A percentile compares a stretch with the other conserved stretches of the same genome.
Evolutionary conservation across 2,329 filamentous ascomycete species (phyloP).

Genomic region (Dothistroma pini): DNA sequence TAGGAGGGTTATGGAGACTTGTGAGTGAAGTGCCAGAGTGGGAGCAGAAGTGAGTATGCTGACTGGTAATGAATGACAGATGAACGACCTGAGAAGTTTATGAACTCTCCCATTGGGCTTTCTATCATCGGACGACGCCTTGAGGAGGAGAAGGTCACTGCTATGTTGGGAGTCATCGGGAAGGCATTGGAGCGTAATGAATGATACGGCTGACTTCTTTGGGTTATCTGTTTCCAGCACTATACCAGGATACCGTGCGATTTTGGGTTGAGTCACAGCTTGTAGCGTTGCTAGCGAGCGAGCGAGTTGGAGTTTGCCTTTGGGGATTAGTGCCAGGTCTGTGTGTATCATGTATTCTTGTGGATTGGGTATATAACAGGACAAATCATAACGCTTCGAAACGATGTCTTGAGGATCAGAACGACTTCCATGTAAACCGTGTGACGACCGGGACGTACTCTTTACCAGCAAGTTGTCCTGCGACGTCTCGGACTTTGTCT

Average conservation of each 20-base stretch:
- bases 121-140: constrained; percentile 54
- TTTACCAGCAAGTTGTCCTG: background rate
- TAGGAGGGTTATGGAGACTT: constrained; percentile 11
- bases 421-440: background rate
- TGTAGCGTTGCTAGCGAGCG: background rate
- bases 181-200: constrained; percentile 8
- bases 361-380: background rate
- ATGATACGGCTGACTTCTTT: background rate
- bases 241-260: background rate
- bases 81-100: constrained; percentile 41
- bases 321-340: background rate
- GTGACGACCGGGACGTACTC: background rate
- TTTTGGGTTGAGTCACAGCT: background rate
- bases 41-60: background rate
- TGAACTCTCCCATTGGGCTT: constrained; percentile 49
- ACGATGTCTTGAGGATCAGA: background rate
- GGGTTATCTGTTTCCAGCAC: background rate
- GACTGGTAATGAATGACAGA: background rate
- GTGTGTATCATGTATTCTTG: background rate
- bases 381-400: background rate
- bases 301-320: background rate
- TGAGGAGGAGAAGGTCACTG: constrained; percentile 53
- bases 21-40: background rate
- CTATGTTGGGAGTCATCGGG: constrained; percentile 37
- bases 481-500: background rate